Percentiles rank a stretch among this genome's conserved stretches.
phyloP scores from a whole-genome alignment of 2,329 filamentous ascomycete genomes.

The Annulohypoxylon truncatum region DNA sequence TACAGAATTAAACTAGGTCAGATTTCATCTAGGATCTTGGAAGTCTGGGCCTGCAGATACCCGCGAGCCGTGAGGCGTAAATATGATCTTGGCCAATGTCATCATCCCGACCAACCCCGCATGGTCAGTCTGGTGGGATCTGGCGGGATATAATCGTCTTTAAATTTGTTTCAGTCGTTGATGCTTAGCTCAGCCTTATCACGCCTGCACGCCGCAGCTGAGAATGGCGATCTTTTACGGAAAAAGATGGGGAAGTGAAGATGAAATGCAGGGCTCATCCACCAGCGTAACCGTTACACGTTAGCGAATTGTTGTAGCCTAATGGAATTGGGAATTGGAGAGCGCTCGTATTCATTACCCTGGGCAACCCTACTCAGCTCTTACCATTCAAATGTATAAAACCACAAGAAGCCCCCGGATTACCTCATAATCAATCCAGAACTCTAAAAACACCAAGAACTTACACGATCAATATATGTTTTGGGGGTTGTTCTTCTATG shows the following conservation, averaged over 20 bases:
- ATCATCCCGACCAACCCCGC: conserved; percentile 20
- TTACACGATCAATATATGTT: not conserved
- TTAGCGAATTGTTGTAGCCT: conserved; percentile 32
- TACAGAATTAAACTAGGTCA: not conserved
- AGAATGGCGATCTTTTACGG: conserved; percentile 23
- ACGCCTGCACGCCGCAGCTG: conserved; percentile 15
- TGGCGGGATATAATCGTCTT: not conserved
- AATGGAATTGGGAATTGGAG: conserved; percentile 17
- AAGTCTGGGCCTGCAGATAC: conserved; percentile 17
- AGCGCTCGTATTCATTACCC: conserved; percentile 34
- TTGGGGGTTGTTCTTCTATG: not conserved
- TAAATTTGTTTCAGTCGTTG: not conserved
- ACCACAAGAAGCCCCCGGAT: conserved; percentile 11
- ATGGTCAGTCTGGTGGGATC: not conserved
- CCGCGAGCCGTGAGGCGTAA: not conserved
- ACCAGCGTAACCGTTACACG: conserved; percentile 23
- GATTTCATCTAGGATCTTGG: conserved; percentile 8
- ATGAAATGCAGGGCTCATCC: conserved; percentile 24
- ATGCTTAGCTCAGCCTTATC: conserved; percentile 27
- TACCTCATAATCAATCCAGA: not conserved
- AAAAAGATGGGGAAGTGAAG: conserved; percentile 19
- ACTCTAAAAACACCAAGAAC: not conserved
- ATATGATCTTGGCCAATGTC: conserved; percentile 22
- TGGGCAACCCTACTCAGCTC: conserved; percentile 20
- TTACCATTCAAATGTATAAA: conserved; percentile 25